phyloP scores from a whole-genome alignment of 306 rosid genomes.

The Cicer bijugum region DNA sequence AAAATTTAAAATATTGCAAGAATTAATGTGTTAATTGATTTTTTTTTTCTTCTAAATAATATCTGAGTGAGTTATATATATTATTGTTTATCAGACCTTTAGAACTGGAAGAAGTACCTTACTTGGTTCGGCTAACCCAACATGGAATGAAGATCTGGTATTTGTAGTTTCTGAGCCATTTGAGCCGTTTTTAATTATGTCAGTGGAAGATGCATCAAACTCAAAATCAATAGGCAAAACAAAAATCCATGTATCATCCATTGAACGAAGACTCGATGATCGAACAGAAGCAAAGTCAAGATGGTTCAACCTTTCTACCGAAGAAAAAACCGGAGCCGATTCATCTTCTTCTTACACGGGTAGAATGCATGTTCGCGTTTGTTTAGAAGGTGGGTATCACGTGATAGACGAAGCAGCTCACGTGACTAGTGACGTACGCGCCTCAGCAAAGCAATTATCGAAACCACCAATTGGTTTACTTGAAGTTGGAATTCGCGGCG shows the following conservation, averaged over 20 bases:
- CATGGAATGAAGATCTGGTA: conserved; percentile 81
- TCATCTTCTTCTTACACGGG: conserved; percentile 52
- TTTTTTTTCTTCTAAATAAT: too few species aligned
- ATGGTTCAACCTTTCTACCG: conserved; percentile 71
- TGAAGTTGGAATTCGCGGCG: conserved; percentile 85
- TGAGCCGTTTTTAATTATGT: conserved; percentile 69
- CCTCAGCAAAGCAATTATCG: conserved; percentile 69
- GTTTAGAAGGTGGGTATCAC: conserved; percentile 91
- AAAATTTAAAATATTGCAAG: too few species aligned
- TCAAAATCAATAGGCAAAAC: conserved; percentile 57
- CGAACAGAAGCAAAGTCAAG: conserved; percentile 66
- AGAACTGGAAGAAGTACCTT: conserved; percentile 60
- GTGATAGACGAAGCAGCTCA: conserved; percentile 88
- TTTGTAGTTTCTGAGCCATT: conserved; percentile 89
- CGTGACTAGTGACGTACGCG: conserved; percentile 81
- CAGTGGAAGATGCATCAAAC: conserved; percentile 60
- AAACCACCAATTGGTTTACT: conserved; percentile 75
- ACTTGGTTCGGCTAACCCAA: conserved; percentile 60
- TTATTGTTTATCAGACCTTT: conserved; percentile 52
- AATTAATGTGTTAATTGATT: too few species aligned
- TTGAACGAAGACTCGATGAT: conserved; percentile 65
- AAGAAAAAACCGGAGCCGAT: conserved; percentile 50
- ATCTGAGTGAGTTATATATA: too few species aligned
- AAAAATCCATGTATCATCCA: conserved; percentile 65
- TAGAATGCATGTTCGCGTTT: conserved; percentile 69